phyloP scores from a whole-genome alignment of 2,329 filamentous ascomycete species.

The Fusarium citri region DNA sequence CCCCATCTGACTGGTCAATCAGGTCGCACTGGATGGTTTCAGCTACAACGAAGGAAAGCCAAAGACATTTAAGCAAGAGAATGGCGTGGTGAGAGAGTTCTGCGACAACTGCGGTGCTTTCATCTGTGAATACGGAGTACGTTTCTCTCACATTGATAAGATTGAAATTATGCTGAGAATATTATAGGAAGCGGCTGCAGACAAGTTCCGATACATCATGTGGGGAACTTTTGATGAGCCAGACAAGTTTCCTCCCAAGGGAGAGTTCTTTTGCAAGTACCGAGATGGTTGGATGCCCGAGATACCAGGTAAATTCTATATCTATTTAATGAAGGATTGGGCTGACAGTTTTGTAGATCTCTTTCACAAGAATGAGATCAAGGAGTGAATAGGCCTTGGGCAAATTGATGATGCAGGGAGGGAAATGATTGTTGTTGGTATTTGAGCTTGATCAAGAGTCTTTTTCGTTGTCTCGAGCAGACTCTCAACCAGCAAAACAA shows the following conservation, averaged over 20 bases:
- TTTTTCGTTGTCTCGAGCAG: no score
- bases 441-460: no score
- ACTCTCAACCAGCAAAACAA: no score
- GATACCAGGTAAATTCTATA: slow-evolving; percentile 29
- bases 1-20: not conserved
- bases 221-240: slow-evolving; percentile 63
- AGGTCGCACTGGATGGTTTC: slow-evolving; percentile 21
- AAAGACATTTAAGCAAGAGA: slow-evolving; percentile 27
- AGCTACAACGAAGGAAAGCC: slow-evolving; percentile 18
- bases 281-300: slow-evolving; percentile 57
- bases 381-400: slow-evolving; percentile 4
- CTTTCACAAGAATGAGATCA: slow-evolving; percentile 28
- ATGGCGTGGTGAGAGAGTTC: slow-evolving; percentile 29
- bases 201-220: slow-evolving; percentile 57
- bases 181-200: slow-evolving; percentile 55
- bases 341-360: not conserved
- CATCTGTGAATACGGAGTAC: slow-evolving; percentile 35
- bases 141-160: fast-evolving
- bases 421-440: no score
- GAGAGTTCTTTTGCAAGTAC: slow-evolving; percentile 65
- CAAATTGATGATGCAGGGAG: not conserved
- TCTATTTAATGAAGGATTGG: fast-evolving
- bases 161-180: not conserved
- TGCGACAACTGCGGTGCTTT: slow-evolving; percentile 32
- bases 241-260: slow-evolving; percentile 62